Percentiles rank a stretch among this genome's conserved stretches.
Conservation (phyloP, 371 early-diverging fungal genomes). For the Lichtheimia hyalospora region DNA sequence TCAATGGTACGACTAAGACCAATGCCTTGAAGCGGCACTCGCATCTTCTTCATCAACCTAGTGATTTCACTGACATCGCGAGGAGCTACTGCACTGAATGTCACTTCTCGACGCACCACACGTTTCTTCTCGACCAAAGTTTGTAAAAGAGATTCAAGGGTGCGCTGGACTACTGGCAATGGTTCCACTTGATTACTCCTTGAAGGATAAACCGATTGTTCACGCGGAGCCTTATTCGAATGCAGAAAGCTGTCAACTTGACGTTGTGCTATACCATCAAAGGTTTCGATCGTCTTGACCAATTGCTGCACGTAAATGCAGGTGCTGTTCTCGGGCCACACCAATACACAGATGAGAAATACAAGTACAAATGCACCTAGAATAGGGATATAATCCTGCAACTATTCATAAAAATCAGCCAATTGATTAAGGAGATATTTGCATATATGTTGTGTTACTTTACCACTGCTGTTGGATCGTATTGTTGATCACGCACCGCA, state of each 20-base stretch:
- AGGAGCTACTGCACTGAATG: conserved; percentile 38
- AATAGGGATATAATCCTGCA: conserved; percentile 21
- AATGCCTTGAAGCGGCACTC: conserved; percentile 38
- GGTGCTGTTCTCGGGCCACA: conserved; percentile 46
- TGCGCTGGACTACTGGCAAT: conserved; percentile 23
- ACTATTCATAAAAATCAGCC: not conserved
- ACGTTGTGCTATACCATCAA: conserved; percentile 28
- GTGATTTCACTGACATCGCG: conserved; percentile 42
- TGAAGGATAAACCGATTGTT: conserved; percentile 12
- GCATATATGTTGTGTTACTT: not conserved
- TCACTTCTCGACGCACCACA: conserved; percentile 35
- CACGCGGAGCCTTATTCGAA: conserved; percentile 4
- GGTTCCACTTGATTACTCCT: conserved; percentile 12
- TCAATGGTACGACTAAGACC: conserved; percentile 40
- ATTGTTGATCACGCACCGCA: conserved; percentile 28
- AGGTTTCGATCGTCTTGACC: conserved; percentile 27
- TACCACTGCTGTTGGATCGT: conserved; percentile 29
- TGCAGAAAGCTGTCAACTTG: conserved; percentile 33
- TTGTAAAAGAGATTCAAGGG: conserved; percentile 23
- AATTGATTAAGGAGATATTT: not conserved
- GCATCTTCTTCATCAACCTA: conserved; percentile 31
- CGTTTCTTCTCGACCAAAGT: conserved; percentile 32
- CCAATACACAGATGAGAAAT: conserved; percentile 25
- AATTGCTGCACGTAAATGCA: conserved; percentile 33
- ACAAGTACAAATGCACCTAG: conserved; percentile 31